A percentile compares a stretch with the other conserved stretches of the same genome.
phyloP scores from a whole-genome alignment of 2,329 filamentous ascomycete genomes.

The Monilinia laxa region DNA sequence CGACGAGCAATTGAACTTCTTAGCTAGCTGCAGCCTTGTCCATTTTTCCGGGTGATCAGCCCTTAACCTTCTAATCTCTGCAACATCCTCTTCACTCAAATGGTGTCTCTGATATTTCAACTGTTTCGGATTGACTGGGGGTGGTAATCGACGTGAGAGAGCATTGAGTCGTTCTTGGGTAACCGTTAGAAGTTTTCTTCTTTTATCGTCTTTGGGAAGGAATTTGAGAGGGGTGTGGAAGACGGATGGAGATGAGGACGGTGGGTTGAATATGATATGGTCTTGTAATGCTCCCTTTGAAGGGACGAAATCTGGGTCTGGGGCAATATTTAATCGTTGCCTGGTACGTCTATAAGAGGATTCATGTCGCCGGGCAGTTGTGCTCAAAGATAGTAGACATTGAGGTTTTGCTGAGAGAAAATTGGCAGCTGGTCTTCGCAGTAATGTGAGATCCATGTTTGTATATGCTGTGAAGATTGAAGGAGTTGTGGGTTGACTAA shows the following conservation, averaged over 20 bases:
- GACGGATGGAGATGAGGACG: constrained; percentile 55
- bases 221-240: constrained; percentile 67
- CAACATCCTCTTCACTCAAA: constrained; percentile 55
- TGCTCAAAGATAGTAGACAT: constrained; percentile 36
- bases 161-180: constrained; percentile 30
- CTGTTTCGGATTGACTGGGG: constrained; percentile 29
- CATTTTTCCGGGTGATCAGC: constrained; percentile 53
- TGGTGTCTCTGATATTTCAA: constrained; percentile 45
- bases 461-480: constrained; percentile 11
- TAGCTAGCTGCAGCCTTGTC: constrained; percentile 54
- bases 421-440: constrained; percentile 37
- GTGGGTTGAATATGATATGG: constrained; percentile 58
- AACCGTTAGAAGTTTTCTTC: constrained; percentile 35
- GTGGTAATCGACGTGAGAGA: constrained; percentile 32
- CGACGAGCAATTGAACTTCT: constrained; percentile 55
- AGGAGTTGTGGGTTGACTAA: background rate
- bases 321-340: constrained; percentile 51
- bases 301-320: constrained; percentile 58
- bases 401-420: constrained; percentile 34
- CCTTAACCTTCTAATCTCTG: constrained; percentile 59
- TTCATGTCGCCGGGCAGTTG: constrained; percentile 38
- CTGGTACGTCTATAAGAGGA: constrained; percentile 41
- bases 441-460: constrained; percentile 38
- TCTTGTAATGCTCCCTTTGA: constrained; percentile 42
- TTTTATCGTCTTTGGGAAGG: constrained; percentile 51